A percentile compares a stretch with the other conserved stretches of the same genome.
phyloP scores from a whole-genome alignment of 1,139 yeast species.

The Geotrichum australiense region DNA sequence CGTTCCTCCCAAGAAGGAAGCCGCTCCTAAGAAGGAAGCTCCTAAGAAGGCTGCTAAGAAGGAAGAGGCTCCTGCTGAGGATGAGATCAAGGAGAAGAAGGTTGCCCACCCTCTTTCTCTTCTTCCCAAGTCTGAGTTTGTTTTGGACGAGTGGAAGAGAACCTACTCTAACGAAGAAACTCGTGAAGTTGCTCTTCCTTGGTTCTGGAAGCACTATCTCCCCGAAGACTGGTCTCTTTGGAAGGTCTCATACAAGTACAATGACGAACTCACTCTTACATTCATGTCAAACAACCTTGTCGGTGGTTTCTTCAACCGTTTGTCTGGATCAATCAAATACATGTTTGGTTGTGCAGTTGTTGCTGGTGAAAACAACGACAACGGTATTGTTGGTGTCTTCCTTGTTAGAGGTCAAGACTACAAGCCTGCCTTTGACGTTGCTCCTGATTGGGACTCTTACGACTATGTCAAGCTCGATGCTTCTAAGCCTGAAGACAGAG shows the following conservation, averaged over 20 bases:
- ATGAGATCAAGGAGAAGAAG: constrained; percentile 46
- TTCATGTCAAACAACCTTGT: constrained; percentile 98
- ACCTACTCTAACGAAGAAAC: constrained; percentile 96
- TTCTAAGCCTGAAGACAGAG: constrained; percentile 60
- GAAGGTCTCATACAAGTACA: constrained; percentile 95
- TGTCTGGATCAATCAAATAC: constrained; percentile 85
- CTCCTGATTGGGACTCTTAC: constrained; percentile 98
- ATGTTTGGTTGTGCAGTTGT: constrained; percentile 91
- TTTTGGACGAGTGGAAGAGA: constrained; percentile 95
- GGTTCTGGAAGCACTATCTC: constrained; percentile 97
- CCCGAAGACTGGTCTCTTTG: constrained; percentile 91
- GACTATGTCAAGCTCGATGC: constrained; percentile 61
- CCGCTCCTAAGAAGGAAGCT: constrained; percentile 25
- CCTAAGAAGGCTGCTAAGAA: constrained; percentile 30
- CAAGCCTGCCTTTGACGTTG: constrained; percentile 92
- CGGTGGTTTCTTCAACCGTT: constrained; percentile 98
- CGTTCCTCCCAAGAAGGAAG: constrained; percentile 66
- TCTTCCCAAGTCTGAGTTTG: constrained; percentile 61
- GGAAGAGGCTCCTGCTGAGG: constrained; percentile 37
- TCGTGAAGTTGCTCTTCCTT: constrained; percentile 88
- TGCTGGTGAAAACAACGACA: constrained; percentile 97
- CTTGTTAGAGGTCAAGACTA: constrained; percentile 91
- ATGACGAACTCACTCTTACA: constrained; percentile 92
- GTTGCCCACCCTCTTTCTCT: constrained; percentile 88
- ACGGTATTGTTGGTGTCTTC: constrained; percentile 95